Evolutionary conservation across 257 asterid species (phyloP).

Genomic region (Cruciata laevipes): DNA sequence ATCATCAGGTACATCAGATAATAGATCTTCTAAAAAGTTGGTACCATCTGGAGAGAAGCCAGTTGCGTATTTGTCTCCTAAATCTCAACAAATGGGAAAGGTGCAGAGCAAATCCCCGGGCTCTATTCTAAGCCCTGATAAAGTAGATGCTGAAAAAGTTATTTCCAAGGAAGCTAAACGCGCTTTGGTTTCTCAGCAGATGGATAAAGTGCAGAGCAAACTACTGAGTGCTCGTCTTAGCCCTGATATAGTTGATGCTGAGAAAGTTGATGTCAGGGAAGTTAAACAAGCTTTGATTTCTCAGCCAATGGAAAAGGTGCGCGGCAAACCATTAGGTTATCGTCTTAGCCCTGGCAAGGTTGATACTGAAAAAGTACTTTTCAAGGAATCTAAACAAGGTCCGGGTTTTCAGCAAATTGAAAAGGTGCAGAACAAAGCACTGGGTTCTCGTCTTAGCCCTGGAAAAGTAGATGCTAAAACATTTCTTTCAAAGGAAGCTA

Average conservation of each 20-base stretch:
- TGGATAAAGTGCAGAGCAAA: conserved; percentile 41
- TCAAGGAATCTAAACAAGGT: conserved; percentile 1
- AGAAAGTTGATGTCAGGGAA: conserved; percentile 19
- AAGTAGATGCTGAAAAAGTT: conserved; percentile 32
- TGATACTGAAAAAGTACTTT: conserved; percentile 31
- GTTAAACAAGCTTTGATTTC: not conserved
- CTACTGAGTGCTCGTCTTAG: conserved; percentile 26
- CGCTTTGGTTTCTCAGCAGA: conserved; percentile 23
- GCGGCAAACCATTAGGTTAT: conserved; percentile 30
- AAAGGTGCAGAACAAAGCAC: conserved; percentile 36
- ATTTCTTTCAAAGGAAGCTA: conserved; percentile 32
- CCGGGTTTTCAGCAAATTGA: conserved; percentile 32
- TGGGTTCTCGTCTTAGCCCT: conserved; percentile 29
- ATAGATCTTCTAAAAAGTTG: conserved; percentile 37
- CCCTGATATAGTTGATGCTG: conserved; percentile 37
- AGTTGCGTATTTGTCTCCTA: conserved; percentile 30
- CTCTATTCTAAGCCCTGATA: conserved; percentile 29
- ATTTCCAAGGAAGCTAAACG: conserved; percentile 7
- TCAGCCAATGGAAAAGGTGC: conserved; percentile 44
- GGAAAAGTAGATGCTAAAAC: conserved; percentile 35
- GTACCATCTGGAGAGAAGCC: conserved; percentile 32
- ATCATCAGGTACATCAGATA: conserved; percentile 33
- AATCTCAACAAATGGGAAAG: conserved; percentile 43
- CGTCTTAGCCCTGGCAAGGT: conserved; percentile 31
- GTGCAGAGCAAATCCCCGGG: conserved; percentile 32